Evolutionary conservation across 2,329 filamentous ascomycete species (phyloP).

Genomic region (Sarocladiaceae sp.): DNA sequence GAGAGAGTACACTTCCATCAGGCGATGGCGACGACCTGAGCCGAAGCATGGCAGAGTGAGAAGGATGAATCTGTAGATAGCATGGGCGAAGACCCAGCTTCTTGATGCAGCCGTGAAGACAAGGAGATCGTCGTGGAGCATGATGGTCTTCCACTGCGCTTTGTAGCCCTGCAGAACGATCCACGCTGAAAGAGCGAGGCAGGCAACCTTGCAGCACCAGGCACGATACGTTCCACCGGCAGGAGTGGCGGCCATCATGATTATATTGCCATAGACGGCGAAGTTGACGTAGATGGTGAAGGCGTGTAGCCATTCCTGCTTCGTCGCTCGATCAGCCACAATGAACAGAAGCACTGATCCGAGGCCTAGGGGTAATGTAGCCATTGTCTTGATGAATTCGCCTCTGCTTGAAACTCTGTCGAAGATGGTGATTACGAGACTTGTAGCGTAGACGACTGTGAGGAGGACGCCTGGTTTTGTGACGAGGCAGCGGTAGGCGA

Average conservation of each 20-base stretch:
- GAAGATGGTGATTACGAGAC: conserved; percentile 1
- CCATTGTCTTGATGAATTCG: conserved; percentile 4
- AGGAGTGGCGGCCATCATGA: conserved; percentile 10
- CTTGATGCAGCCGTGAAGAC: conserved; percentile 11
- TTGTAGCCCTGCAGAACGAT: conserved; percentile 10
- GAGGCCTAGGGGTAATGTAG: conserved; percentile 11
- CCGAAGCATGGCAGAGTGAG: conserved; percentile 11
- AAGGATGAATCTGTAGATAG: conserved; percentile 11
- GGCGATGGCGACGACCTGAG: conserved; percentile 7
- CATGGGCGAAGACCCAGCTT: conserved; percentile 12
- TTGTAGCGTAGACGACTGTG: conserved; percentile 4
- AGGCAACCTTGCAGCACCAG: conserved; percentile 7
- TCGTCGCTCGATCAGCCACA: not conserved
- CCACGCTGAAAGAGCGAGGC: conserved; percentile 8
- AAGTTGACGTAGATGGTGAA: conserved; percentile 12
- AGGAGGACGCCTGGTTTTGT: conserved; percentile 10
- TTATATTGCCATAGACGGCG: conserved; percentile 10
- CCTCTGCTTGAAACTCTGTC: conserved; percentile 9
- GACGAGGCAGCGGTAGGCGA: conserved; percentile 7
- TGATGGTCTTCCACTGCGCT: conserved; percentile 6
- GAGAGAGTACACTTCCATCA: conserved; percentile 12
- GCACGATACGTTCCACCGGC: conserved; percentile 11
- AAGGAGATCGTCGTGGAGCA: conserved; percentile 9
- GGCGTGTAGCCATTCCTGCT: conserved; percentile 6
- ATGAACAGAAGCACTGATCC: conserved; percentile 11